Percentiles rank a stretch among this genome's conserved stretches.
Conservation (phyloP, 108 stramenopile genomes). For the Hondaea fermentalgiana region DNA sequence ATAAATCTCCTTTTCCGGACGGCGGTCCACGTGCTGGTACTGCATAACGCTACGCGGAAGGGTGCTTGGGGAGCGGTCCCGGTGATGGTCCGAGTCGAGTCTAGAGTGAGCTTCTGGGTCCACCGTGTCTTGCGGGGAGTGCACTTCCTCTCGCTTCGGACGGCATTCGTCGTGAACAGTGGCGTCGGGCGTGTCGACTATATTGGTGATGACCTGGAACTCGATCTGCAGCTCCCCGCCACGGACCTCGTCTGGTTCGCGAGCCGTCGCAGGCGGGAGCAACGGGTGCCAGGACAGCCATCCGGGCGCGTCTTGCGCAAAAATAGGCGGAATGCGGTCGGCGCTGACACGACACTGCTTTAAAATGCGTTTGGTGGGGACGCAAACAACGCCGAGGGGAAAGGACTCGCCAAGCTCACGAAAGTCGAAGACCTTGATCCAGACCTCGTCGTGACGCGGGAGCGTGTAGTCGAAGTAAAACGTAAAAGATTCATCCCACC, state of each 20-base stretch:
- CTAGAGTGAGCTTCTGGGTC: neutral
- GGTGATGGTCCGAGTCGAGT: neutral
- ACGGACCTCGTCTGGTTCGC: neutral
- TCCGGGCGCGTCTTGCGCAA: neutral
- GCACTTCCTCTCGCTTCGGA: neutral
- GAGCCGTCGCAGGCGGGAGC: neutral
- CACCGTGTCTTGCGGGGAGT: neutral
- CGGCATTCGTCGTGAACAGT: conserved; percentile 11
- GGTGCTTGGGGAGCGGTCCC: neutral
- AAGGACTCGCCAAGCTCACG: neutral
- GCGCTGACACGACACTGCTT: neutral
- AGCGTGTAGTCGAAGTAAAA: neutral
- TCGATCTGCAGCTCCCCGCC: neutral
- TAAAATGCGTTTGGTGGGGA: neutral
- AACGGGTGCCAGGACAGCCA: conserved; percentile 15
- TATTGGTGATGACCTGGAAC: neutral
- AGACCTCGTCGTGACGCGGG: neutral
- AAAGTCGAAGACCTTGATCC: conserved; percentile 20
- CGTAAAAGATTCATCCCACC: neutral
- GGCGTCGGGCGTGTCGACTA: neutral
- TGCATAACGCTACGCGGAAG: neutral
- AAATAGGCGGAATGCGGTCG: neutral
- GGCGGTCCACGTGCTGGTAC: conserved; percentile 1
- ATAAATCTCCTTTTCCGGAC: neutral
- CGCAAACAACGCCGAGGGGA: neutral